phyloP scores from a whole-genome alignment of 345 rosid species.

The Sonneratia alba region DNA sequence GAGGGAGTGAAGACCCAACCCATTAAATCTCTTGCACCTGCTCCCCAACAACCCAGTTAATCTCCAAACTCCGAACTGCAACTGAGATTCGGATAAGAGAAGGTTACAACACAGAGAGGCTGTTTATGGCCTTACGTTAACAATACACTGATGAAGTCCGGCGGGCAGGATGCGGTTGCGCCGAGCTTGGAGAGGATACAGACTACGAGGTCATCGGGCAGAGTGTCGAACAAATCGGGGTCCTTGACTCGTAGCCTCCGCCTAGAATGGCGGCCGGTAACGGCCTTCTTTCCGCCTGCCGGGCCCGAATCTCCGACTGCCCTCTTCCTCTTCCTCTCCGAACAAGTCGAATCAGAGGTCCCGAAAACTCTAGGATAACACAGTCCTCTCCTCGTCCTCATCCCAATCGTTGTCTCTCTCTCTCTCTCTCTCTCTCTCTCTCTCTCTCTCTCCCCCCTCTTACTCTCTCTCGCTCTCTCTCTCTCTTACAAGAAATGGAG shows the following conservation, averaged over 20 bases:
- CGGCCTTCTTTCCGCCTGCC: too few relatives aligned
- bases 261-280: conserved; percentile 4
- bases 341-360: not conserved
- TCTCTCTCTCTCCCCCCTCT: not conserved
- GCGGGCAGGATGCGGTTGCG: conserved; percentile 49
- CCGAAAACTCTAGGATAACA: conserved; percentile 1
- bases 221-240: conserved; percentile 44
- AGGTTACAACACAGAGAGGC: too few relatives aligned
- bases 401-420: not conserved
- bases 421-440: not conserved
- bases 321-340: not conserved
- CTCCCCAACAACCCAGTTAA: conserved; percentile 8
- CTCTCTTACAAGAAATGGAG: not conserved
- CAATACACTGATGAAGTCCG: conserved; percentile 45
- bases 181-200: conserved; percentile 55
- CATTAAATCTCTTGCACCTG: conserved; percentile 84
- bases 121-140: too few relatives aligned
- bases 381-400: conserved; percentile 8
- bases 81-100: too few relatives aligned
- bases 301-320: conserved; percentile 3
- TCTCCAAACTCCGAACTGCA: not conserved
- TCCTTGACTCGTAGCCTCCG: conserved; percentile 15
- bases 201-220: conserved; percentile 78
- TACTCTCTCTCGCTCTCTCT: not conserved
- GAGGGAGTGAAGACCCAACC: conserved; percentile 42